Base-by-base conservation (phyloP, 768 basidiomycete species). In the Cyclocybe aegerita region DNA sequence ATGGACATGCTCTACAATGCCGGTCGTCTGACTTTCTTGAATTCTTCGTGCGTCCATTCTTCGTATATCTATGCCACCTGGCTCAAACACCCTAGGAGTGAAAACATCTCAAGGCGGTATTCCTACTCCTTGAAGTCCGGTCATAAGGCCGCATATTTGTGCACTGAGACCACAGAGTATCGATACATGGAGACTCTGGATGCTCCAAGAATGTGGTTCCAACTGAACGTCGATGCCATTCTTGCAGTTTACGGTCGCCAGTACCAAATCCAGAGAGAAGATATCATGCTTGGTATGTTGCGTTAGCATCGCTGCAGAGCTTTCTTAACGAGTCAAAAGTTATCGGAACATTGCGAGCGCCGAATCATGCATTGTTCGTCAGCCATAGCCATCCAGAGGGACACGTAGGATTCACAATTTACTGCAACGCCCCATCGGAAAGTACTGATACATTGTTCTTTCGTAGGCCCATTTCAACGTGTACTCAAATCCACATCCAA, bases 311-410 rank as follows among this genome's bases (percentile, higher is more conserved):
- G 12, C 23, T 8, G 7, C 38, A 17, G 15, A 12, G 9, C 30
- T 8, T 41, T 30, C 8, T 32, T 38, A 41, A 40, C 17, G 12
- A 32, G 8, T 16, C 33, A 44, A 17, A 39, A 77, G 78, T 90
- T 16, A 80, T 91, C 31, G 90, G 90, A 4, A 77, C 85, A 0
- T 72, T 93, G 3, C 79, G 81, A 41, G 78, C 90, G 6, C 76
- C 81, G 0, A 85, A 88, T 49, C 88, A 88, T 65, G 90, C 82
- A 0, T 67, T 89, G 17, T 84, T 90, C 55, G 88, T 91, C 34
- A 86, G 86, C 58, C 85, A 90, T 53, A 72, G 73, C 50, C 86
- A 89, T 65, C 79, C 70, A 9, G 65, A 69, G 46, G 67, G 68
- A 36, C 66, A 69, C 47, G 70, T 71, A 52, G 47, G 65, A 23